Evolutionary conservation across 31 red algal genomes (phyloP), one percentile per base, ranked within the genome.

Genomic region (Bonnemaisonia californica): DNA sequence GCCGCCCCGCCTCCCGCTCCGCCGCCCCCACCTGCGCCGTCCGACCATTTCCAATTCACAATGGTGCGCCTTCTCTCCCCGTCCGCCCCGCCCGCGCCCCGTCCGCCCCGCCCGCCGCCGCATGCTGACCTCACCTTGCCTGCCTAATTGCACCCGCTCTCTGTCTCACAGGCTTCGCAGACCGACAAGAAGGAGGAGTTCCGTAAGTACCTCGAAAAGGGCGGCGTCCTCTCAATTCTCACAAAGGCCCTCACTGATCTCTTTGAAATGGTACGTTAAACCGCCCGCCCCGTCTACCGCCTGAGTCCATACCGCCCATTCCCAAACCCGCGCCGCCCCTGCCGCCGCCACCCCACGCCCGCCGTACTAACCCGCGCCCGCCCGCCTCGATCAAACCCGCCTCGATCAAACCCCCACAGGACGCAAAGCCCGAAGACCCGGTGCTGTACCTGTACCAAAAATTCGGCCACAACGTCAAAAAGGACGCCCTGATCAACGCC

Each of bases 221-320:
- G 69, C 76, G 67, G 75, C 4, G 86, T 89, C 24, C 64, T 80
- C 33, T 70, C 65, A 41, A 54, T 89, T 4, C 86, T 89, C 39
- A 89, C 86, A n/a, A 80, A 41, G 27, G 70, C 65, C 31, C 76
- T 89, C 21, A 89, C 86, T 22, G 86, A 89, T 80, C 86, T 89
- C 23, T 89, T 89, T 57, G 86, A 89, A 56, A 71, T 89, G 62
- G 86, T 88, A 77, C 23, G 84, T 64, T 37, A n/a, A n/a, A n/a
- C n/a, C n/a, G 22, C 1, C 57, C 40, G 2, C 8, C 35, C 38
- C 12, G 41, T 2, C 41, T 67, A 30, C 23, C 57, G 18, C 45
- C 45, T 9, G 30, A 24, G 12, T 74, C n/a, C 32, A 48, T 26
- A 24, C 23, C 0, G 16, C 62, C 3, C 77, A 27, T 33, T n/a